Evolutionary conservation across 441 rosid species (phyloP), one percentile per base, ranked within the genome.

Genomic region (Arabidopsis lyrata): DNA sequence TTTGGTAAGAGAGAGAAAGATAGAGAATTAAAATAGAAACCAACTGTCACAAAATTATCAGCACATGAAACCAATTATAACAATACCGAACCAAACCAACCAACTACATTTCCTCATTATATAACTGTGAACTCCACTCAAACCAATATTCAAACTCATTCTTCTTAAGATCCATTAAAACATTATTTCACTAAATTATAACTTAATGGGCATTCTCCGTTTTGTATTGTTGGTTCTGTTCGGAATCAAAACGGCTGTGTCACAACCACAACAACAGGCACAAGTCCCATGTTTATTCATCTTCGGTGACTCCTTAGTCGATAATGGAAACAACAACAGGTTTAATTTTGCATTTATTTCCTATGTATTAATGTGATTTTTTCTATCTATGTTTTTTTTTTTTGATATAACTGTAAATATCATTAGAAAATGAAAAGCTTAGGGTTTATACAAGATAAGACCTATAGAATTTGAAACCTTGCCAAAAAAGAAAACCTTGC

Each of bases 271-370:
- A 36, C 84, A 73, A 74, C 65, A 76, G 55, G 41, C 82, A 16
- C 90, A 86, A 70, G 90, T 88, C 62, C 87, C 92, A n/a, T 82
- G 90, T 76, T 84, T 86, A 75, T 88, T 81, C 78, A 83, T 86
- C 16, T 85, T 88, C 4, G 90, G 90, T 6, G 93, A 88, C 67
- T 86, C 93, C 6, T 71, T 88, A 54, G 93, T 88, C 3, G 93
- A 88, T 59, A 88, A 86, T 77, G 93, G 93, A 52, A 88, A 86
- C 78, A 88, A 88, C 47, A 86, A 88, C 57, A 67, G 86, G 78
- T 75, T 67, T 15, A 15, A 2, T 14, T 39, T 54, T 84, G 22
- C 48, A 68, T 14, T n/a, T n/a, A n/a, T 66, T 48, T 47, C 3
- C 5, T 35, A 12, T 22, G 20, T 15, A n/a, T 5, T 15, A 12